Evolutionary conservation across 495 filamentous ascomycete species (phyloP), one percentile per base, ranked within the genome.

Genomic region (Aspergillus ostianus): DNA sequence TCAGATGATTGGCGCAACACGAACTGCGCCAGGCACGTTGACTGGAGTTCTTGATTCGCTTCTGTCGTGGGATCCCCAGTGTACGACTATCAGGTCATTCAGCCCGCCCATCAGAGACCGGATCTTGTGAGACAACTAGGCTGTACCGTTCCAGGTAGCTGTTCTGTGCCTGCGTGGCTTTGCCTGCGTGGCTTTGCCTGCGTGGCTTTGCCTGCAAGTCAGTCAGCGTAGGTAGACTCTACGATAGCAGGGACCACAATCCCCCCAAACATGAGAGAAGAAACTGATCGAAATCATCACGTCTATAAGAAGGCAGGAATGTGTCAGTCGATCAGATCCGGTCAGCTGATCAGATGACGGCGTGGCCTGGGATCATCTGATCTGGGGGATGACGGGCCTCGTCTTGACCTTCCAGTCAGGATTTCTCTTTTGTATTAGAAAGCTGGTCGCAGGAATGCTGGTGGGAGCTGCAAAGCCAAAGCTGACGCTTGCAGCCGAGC

Each of bases 1-100:
- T 50, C 55, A 57, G 55, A 57, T 57, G 55, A 57, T 57, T 45
- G 27, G 15, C 36, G 12, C 13, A 41, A 41, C 12, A 41, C 36
- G 36, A 41, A 41, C 8, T 15, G 36, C 36, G 6, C 36, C 9
- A 41, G 36, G 36, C 36, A 41, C 36, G 36, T 41, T 41, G 36
- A 6, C 36, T 41, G 36, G 0, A 29, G 9, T 20, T 26, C 47
- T 10, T 58, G 32, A 21, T 52, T 54, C 13, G 2, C 20, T 18
- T 1, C 5, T 18, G 17, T 18, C 30, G 18, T 21, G 27, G 15
- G 30, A 21, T 36, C 30, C 44, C 18, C 15, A 4, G 13, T 17
- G 15, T 36, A 53, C 30, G 52, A 46, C 45, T 44, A 23, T 44
- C 36, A 46, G 36, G 15, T 41, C 36, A 41, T 41, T 26, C 23